These are phyloP conservation scores for Daldinia childiae DNA, from an alignment of 495 filamentous ascomycete species.

Conservation along the genomic window DNA sequence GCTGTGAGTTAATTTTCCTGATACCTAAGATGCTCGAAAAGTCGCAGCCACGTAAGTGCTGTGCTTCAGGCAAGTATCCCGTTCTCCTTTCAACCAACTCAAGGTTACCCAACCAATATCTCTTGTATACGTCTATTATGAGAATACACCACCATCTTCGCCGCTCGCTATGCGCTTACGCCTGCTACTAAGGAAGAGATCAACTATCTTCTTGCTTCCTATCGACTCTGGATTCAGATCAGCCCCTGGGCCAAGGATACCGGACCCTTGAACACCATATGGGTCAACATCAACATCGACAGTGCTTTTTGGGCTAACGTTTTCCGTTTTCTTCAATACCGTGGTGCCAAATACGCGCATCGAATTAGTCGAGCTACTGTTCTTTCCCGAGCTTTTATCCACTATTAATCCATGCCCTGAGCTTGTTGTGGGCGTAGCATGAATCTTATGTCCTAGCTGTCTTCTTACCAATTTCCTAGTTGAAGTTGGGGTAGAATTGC, in stretches of 20 bases:
- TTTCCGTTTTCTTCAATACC: constrained; percentile 37
- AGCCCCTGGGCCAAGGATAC: constrained; percentile 48
- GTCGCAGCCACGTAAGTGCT: background rate
- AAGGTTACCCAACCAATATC: background rate
- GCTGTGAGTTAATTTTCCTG: background rate
- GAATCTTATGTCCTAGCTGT: constrained; percentile 27
- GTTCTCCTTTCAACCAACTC: background rate
- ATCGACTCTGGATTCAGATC: constrained; percentile 47
- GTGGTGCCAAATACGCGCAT: constrained; percentile 42
- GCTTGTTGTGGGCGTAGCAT: constrained; percentile 35
- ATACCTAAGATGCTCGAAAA: constrained; percentile 1
- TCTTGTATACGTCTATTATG: constrained; percentile 8
- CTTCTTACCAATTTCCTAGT: constrained; percentile 35
- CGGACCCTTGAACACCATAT: constrained; percentile 41
- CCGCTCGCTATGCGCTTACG: constrained; percentile 54
- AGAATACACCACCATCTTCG: constrained; percentile 39
- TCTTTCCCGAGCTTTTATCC: constrained; percentile 48
- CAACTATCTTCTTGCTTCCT: constrained; percentile 68
- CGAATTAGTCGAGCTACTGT: constrained; percentile 22
- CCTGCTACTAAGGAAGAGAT: constrained; percentile 66
- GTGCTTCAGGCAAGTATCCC: background rate
- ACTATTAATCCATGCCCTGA: constrained; percentile 51
- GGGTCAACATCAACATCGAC: constrained; percentile 33
- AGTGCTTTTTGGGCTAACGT: constrained; percentile 34
- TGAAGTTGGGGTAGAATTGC: constrained; percentile 36